Evolutionary conservation across 164 flowering plant species (phyloP), one percentile per base, ranked within the genome.

Genomic region (Brasenia schreberi): DNA sequence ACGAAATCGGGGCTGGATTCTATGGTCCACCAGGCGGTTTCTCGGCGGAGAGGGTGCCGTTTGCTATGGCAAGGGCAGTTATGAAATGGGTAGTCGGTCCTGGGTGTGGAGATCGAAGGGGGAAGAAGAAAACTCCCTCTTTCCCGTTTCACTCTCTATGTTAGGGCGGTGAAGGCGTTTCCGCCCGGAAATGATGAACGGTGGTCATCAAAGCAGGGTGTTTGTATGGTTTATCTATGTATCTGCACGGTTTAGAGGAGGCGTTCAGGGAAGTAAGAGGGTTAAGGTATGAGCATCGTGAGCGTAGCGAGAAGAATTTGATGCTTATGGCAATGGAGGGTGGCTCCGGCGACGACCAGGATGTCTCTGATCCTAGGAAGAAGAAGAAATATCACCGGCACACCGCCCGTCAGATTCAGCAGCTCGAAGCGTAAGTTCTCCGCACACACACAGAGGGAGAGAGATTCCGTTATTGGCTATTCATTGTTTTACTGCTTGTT

Each of bases 321-420:
- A 49, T 49, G 56, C 56, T 49, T 9, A 14, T 49, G 56, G 16
- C 56, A n/a, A 61, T 61, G 63, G 77, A 42, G n/a, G 68, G 77
- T 62, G 86, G 83, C 19, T 74, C 80, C 42, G 86, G 86, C 1
- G 85, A 81, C 43, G 81, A 81, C 73, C 77, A 74, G 56, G 85
- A 83, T 61, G 74, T 71, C 62, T 75, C 82, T 43, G 90, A 83
- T 67, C 61, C 79, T 2, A 78, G 74, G 53, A 84, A 77, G 79
- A 90, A 84, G 81, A 90, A 90, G 76, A 82, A 85, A 0, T 85
- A 83, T 73, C 97, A 90, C 67, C 85, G 97, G 16, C 97, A 90
- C 74, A 87, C 90, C 17, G 84, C 89, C 62, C 66, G 79, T 42
- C 97, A 90, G 85, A 90, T 90, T 81, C 92, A 84, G 67, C 79